Evolutionary conservation across 2,329 filamentous ascomycete genomes (phyloP), one percentile per base, ranked within the genome.

Genomic region (Aspergillus nomiae): DNA sequence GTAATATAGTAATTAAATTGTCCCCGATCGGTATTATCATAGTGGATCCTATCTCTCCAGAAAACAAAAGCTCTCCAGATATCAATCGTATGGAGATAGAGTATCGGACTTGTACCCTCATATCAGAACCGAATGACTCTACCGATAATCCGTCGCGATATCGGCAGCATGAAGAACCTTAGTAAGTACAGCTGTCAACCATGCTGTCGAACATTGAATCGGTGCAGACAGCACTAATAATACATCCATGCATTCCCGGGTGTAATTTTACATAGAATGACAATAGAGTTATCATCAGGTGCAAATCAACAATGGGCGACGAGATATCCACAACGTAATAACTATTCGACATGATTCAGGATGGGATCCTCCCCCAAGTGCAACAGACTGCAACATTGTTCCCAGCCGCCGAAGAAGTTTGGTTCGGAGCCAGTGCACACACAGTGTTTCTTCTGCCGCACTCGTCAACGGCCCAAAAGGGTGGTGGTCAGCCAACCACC

Each of bases 401-500:
- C 48, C 48, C 48, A 51, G 28, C 48, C 48, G 48, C 48, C 48
- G 11, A 34, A 51, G 30, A 51, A 51, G 16, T 51, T 34, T 51
- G 48, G 48, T 51, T 21, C 45, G 6, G 43, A 46, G 43, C 41
- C 43, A 21, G 43, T 46, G 43, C 41, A 21, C 41, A 43, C 45
- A 28, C 4, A 50, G 21, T 51, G 48, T 34, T 51, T 32, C 48
- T 21, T 34, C 28, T 21, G 28, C 48, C 48, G 48, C 48, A 11
- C 48, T 51, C 48, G 48, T 51, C 48, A 34, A 51, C 45, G 56
- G 41, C 43, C 41, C 43, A 43, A 19, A 38, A 30, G 28, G 45
- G 19, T 51, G 48, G 48, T 51, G 48, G 48, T 59, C 56, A 59
- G 56, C 56, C 56, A 51, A 51, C 56, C 56, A 58, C 41, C 56